Conservation (phyloP, 495 filamentous ascomycete species). For the Pyronema domesticum region DNA sequence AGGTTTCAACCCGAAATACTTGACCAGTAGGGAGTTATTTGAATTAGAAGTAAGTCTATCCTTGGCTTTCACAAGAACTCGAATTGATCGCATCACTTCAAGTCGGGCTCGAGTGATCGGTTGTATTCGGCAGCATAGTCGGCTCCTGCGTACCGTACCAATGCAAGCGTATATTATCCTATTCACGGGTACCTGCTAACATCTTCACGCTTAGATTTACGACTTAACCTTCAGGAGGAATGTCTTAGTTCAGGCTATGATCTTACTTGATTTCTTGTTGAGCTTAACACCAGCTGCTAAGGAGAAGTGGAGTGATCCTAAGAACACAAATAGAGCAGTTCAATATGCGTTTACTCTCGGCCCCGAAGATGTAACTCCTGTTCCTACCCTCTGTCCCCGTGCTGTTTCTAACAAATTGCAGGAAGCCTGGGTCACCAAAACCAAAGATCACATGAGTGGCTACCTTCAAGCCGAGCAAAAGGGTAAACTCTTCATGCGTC, state of each 20-base stretch:
- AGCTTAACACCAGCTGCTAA: constrained; percentile 71
- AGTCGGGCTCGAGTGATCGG: background rate
- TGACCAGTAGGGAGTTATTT: constrained; percentile 88
- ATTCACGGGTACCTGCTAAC: background rate
- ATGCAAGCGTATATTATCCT: background rate
- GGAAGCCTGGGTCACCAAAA: constrained; percentile 61
- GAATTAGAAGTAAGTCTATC: constrained; percentile 56
- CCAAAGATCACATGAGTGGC: constrained; percentile 51
- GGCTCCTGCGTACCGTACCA: background rate
- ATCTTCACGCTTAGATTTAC: constrained; percentile 41
- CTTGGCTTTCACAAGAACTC: background rate
- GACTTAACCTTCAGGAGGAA: constrained; percentile 87
- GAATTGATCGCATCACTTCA: constrained; percentile 10
- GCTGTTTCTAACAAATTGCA: constrained; percentile 11
- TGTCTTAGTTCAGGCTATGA: constrained; percentile 83
- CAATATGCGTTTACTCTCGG: constrained; percentile 57
- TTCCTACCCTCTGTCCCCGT: background rate
- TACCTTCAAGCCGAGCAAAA: constrained; percentile 64
- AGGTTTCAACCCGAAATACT: constrained; percentile 88
- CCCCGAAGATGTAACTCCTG: constrained; percentile 56
- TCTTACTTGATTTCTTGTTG: constrained; percentile 80
- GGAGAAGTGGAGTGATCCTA: constrained; percentile 50
- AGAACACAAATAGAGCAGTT: constrained; percentile 59
- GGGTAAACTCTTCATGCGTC: constrained; percentile 82
- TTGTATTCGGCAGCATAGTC: background rate